Conservation (phyloP, 2,329 filamentous ascomycete species). For the Elsinoe fawcettii region DNA sequence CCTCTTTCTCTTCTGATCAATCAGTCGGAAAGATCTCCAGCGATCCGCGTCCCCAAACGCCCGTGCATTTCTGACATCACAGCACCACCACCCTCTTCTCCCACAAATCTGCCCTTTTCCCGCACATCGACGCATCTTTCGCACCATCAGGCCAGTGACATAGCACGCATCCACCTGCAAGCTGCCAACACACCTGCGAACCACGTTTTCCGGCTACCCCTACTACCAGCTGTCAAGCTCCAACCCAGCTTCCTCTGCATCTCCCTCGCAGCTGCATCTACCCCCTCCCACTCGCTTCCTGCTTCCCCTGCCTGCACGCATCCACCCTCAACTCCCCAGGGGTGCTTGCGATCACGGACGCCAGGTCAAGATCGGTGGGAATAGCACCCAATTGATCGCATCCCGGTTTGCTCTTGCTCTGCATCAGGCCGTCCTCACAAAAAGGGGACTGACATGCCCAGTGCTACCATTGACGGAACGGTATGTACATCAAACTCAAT, state of each 20-base stretch:
- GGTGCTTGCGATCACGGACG: background rate
- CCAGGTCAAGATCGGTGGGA: background rate
- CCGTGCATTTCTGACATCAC: conserved; percentile 14
- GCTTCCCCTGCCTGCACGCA: background rate
- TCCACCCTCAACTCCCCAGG: background rate
- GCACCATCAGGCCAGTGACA: background rate
- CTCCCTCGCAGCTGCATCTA: too few species aligned
- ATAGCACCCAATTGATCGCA: background rate
- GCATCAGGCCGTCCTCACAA: background rate
- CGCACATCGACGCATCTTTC: conserved; percentile 3
- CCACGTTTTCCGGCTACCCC: conserved; percentile 2
- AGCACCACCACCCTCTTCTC: background rate
- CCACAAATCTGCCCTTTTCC: conserved; percentile 12
- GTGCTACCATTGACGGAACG: conserved; percentile 15
- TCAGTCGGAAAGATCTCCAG: background rate
- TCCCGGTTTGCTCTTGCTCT: background rate
- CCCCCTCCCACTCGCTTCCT: background rate
- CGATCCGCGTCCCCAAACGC: background rate
- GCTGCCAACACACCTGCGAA: background rate
- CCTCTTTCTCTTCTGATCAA: background rate
- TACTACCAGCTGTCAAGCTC: background rate
- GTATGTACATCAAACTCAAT: conserved; percentile 12
- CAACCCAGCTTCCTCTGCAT: background rate
- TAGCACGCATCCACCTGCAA: background rate
- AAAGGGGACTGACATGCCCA: conserved; percentile 10